Percentiles rank a stretch among this genome's conserved stretches.
Conservation (phyloP, 306 rosid genomes). For the Cyamopsis tetragonoloba region DNA sequence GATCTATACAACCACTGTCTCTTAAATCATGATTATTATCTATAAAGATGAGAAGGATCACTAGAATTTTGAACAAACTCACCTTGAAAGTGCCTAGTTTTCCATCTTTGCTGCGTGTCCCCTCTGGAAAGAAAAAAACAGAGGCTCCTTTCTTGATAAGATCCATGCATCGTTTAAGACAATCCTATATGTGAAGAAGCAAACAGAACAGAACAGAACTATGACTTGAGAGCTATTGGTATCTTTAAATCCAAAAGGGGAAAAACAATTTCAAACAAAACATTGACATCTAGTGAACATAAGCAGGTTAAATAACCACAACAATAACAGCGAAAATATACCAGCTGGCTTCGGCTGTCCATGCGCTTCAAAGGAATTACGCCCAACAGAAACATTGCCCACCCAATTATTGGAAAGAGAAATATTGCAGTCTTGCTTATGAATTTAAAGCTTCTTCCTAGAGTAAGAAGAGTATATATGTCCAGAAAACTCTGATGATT, state of each 20-base stretch:
- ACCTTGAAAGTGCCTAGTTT: conserved; percentile 86
- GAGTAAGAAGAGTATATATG: conserved; percentile 78
- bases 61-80: conserved; percentile 22
- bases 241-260: not conserved
- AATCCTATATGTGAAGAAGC: conserved; percentile 53
- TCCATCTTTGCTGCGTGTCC: conserved; percentile 91
- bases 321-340: conserved; percentile 32
- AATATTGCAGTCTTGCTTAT: conserved; percentile 97
- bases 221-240: not conserved
- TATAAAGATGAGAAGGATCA: conserved; percentile 20
- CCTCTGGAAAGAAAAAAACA: conserved; percentile 94
- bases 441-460: conserved; percentile 86
- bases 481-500: conserved; percentile 98
- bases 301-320: conserved; percentile 12
- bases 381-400: conserved; percentile 96
- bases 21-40: conserved; percentile 6
- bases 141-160: conserved; percentile 80
- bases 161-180: conserved; percentile 80
- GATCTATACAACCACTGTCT: not conserved
- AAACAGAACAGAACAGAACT: conserved; percentile 5
- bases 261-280: not conserved
- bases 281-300: conserved; percentile 11
- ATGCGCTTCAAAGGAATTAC: conserved; percentile 82
- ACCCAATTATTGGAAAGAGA: conserved; percentile 81
- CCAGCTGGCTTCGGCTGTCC: conserved; percentile 96